A percentile compares a stretch with the other conserved stretches of the same genome.
These are phyloP conservation scores for Trichoderma sp. DNA, from an alignment of 2,329 filamentous ascomycete species.

Conservation along the genomic window DNA sequence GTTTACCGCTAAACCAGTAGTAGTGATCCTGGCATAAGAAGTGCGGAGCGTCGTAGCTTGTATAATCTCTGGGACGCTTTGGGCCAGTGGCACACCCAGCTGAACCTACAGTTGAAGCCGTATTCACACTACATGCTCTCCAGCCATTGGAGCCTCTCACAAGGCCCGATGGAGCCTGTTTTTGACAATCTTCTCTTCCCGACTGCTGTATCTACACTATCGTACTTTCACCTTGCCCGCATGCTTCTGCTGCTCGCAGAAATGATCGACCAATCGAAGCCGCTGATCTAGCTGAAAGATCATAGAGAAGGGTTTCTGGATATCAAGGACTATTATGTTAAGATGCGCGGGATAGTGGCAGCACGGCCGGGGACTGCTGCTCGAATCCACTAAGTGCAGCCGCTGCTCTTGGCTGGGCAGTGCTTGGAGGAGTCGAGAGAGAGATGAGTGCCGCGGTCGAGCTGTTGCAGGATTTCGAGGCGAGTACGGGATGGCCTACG, in stretches of 20 bases:
- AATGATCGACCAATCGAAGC: slow-evolving; percentile 14
- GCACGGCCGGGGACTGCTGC: neutral
- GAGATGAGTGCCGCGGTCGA: neutral
- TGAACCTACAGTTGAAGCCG: neutral
- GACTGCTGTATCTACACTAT: slow-evolving; percentile 5
- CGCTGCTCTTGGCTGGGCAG: slow-evolving; percentile 11
- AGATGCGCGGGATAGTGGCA: slow-evolving; percentile 14
- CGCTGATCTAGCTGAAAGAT: neutral
- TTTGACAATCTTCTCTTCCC: slow-evolving; percentile 12
- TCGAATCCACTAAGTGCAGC: slow-evolving; percentile 4
- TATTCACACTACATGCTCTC: slow-evolving; percentile 19
- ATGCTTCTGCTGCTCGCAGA: slow-evolving; percentile 15
- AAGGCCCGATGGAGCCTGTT: slow-evolving; percentile 4
- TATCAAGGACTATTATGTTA: slow-evolving; percentile 4
- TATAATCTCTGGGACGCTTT: slow-evolving; percentile 4
- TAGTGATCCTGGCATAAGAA: neutral
- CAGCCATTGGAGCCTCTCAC: slow-evolving; percentile 11
- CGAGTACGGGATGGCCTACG: slow-evolving; percentile 12
- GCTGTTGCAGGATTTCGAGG: slow-evolving; percentile 12
- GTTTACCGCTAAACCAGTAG: neutral
- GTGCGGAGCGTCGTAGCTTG: neutral
- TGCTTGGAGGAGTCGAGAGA: slow-evolving; percentile 14
- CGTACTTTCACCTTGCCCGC: slow-evolving; percentile 13
- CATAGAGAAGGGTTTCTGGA: slow-evolving; percentile 8
- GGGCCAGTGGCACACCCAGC: slow-evolving; percentile 6